Base-by-base conservation (phyloP, 2,329 filamentous ascomycete genomes). In the Fonsecaea erecta region DNA sequence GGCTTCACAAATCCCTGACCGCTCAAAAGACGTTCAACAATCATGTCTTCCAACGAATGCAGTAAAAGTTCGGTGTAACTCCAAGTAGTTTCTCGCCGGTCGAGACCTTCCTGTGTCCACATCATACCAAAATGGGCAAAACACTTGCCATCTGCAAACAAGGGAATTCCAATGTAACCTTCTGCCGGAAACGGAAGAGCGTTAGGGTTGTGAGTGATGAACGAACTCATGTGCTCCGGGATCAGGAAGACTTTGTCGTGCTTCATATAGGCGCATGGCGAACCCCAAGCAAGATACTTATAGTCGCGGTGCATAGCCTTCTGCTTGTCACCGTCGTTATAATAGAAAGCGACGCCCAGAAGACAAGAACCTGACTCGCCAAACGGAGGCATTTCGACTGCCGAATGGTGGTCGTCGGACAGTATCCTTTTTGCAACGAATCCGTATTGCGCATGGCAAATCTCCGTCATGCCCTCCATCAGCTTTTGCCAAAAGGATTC, bases 51-150 rank as follows among this genome's bases (percentile, higher is more conserved):
- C 46, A 91, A 76, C 1, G 88, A 84, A 74, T 90, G 88, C 70
- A 90, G 77, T 48, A 90, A 79, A 81, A 90, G 84, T 74, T 91
- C 88, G 26, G 89, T 79, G 73, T 86, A 89, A 1, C 82, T 83
- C 89, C 89, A 91, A 7, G 86, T 84, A 28, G 90, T 74, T 14
- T 78, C 79, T 53, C 84, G 81, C 53, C 81, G 81, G 16, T 79
- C 77, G 16, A 87, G 79, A n/a, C 86, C 88, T 66, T 88, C 82
- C 51, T 79, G 77, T 5, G 87, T 87, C 88, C 89, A 91, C 81
- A 91, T 87, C 74, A 89, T 80, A n/a, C 88, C 89, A 72, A 91
- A 87, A 75, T 90, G 86, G 24, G 86, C 88, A 71, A 89, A 85
- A 73, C 86, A 90, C 74, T 88, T 89, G 34, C 84, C 86, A 48